These are phyloP conservation scores for Podaxis sp. DNA, from an alignment of 768 basidiomycete species.

Conservation along the genomic window DNA sequence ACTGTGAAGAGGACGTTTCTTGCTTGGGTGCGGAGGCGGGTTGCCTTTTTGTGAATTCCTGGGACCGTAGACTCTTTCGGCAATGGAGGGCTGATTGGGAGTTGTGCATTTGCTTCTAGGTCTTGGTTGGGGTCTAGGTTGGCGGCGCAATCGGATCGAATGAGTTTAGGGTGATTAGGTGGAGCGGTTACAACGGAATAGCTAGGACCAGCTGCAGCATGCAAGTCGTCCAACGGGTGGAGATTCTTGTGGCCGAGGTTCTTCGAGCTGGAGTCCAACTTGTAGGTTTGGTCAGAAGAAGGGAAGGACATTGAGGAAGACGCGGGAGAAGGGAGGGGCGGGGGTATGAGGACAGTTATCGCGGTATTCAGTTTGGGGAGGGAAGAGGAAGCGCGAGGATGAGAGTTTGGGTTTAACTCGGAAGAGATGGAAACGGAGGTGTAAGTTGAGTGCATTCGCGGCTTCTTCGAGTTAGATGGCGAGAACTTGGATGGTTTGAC, in stretches of 20 bases:
- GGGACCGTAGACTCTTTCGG: not conserved
- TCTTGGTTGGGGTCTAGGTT: not conserved
- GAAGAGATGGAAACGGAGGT: not conserved
- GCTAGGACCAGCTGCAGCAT: not conserved
- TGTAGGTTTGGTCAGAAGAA: conserved; percentile 7
- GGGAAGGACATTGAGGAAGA: conserved; percentile 9
- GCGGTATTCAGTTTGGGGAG: conserved; percentile 7
- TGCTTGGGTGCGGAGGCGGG: not conserved
- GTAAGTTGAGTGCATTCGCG: not conserved
- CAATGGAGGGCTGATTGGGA: not conserved
- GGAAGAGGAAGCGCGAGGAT: not conserved
- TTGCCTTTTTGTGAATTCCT: not conserved
- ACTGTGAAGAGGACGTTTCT: not conserved
- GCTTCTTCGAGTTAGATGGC: too few species aligned
- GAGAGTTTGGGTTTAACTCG: not conserved
- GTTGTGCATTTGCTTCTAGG: not conserved
- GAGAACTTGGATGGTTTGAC: not conserved
- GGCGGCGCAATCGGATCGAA: not conserved
- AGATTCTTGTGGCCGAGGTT: not conserved
- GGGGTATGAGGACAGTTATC: conserved; percentile 6
- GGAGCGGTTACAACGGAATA: not conserved
- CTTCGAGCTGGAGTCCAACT: not conserved
- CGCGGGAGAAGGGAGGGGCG: conserved; percentile 11
- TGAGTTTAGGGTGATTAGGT: not conserved
- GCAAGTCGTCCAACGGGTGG: not conserved